These are phyloP conservation scores for Candida glaebosa DNA, from an alignment of 805 yeast species.

Conservation along the genomic window DNA sequence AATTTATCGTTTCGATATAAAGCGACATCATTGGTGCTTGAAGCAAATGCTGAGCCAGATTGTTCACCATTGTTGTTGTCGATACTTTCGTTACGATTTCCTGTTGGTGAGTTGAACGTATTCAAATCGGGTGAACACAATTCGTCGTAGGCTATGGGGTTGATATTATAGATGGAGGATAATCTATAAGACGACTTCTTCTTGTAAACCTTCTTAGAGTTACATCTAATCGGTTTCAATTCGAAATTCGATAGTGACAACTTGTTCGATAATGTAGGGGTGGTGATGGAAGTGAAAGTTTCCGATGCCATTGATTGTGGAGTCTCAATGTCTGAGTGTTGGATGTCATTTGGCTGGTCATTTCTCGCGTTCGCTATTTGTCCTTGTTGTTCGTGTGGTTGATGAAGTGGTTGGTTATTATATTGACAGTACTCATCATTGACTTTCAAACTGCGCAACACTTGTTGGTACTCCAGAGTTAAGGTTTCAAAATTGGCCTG, in stretches of 20 bases:
- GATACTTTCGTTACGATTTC: neutral
- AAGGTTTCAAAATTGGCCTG: slow-evolving; percentile 27
- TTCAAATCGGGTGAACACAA: neutral
- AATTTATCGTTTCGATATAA: neutral
- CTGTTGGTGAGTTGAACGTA: slow-evolving; percentile 5
- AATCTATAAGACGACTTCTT: slow-evolving; percentile 41
- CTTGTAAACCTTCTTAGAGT: slow-evolving; percentile 28
- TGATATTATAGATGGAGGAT: slow-evolving; percentile 34
- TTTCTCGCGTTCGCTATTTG: neutral
- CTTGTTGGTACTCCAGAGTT: slow-evolving; percentile 23
- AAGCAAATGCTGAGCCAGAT: neutral
- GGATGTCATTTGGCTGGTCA: neutral
- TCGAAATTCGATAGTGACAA: slow-evolving; percentile 34
- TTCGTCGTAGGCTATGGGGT: slow-evolving; percentile 28
- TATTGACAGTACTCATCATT: slow-evolving; percentile 8
- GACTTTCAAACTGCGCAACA: slow-evolving; percentile 17
- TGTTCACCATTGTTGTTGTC: neutral
- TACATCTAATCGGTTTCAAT: slow-evolving; percentile 40
- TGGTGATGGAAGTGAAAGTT: neutral
- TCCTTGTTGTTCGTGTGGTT: neutral
- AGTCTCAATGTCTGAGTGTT: neutral
- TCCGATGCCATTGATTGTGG: slow-evolving; percentile 1
- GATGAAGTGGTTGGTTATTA: neutral
- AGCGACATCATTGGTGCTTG: neutral
- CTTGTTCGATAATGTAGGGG: slow-evolving; percentile 6